Conservation (phyloP, 306 rosid genomes). For the Amphicarpaea edgeworthii region DNA sequence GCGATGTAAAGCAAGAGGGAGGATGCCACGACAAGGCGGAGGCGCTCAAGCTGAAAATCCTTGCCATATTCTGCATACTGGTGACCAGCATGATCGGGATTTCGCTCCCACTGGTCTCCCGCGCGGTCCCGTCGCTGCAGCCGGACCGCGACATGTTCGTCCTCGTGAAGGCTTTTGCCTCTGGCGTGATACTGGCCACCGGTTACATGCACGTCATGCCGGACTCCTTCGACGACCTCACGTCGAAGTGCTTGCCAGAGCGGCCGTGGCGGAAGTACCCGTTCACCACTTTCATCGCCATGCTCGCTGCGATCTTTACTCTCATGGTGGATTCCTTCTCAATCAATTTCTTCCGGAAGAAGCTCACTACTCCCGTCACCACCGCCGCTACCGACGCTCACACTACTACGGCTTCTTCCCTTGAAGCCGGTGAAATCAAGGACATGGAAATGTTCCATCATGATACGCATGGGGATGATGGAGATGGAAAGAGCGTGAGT, state of each 20-base stretch:
- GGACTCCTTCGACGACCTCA: constrained; percentile 56
- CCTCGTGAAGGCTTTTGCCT: constrained; percentile 66
- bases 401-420: not conserved
- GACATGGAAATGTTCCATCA: constrained; percentile 11
- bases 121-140: constrained; percentile 49
- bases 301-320: constrained; percentile 66
- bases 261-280: constrained; percentile 70
- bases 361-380: not conserved
- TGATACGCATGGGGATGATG: not conserved
- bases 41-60: constrained; percentile 54
- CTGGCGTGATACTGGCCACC: constrained; percentile 76
- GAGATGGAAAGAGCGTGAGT: not conserved
- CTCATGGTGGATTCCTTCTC: constrained; percentile 70
- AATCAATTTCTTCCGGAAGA: constrained; percentile 50
- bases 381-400: too few relatives aligned
- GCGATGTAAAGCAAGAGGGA: constrained; percentile 16
- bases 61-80: constrained; percentile 60
- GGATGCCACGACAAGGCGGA: constrained; percentile 51
- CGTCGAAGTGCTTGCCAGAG: constrained; percentile 59
- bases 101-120: constrained; percentile 53
- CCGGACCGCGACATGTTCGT: constrained; percentile 58
- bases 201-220: constrained; percentile 88
- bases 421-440: not conserved
- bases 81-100: constrained; percentile 61
- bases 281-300: constrained; percentile 67